phyloP scores from a whole-genome alignment of 2,329 filamentous ascomycete species.

The Colletotrichum sidae region DNA sequence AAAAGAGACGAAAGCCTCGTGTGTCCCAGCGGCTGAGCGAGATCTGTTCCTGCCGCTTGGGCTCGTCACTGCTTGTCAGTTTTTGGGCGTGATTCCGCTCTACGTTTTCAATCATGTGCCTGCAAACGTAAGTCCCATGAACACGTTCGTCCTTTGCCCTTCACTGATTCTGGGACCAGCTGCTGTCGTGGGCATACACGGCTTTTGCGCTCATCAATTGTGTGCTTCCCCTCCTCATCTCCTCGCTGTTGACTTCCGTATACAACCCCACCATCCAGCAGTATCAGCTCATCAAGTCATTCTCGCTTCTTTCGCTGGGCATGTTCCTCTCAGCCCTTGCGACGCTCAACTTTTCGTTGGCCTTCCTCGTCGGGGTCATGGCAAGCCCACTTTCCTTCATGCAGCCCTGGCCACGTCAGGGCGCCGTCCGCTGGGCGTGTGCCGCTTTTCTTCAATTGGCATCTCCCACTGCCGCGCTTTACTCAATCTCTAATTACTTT shows the following conservation, averaged over 20 bases:
- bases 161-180: conserved; percentile 9
- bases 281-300: conserved; percentile 84
- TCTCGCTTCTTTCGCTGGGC: conserved; percentile 91
- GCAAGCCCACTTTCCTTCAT: conserved; percentile 84
- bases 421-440: conserved; percentile 55
- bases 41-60: conserved; percentile 79
- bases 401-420: conserved; percentile 56
- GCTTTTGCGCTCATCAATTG: conserved; percentile 67
- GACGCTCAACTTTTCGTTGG: conserved; percentile 94
- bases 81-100: conserved; percentile 82
- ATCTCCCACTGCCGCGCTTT: conserved; percentile 70
- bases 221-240: conserved; percentile 67
- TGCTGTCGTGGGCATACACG: conserved; percentile 58
- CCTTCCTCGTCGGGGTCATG: conserved; percentile 85
- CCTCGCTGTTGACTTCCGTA: conserved; percentile 62
- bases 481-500: conserved; percentile 56
- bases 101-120: conserved; percentile 86
- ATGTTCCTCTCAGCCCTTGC: conserved; percentile 93
- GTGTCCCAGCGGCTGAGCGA: conserved; percentile 61
- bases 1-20: not conserved
- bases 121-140: conserved; percentile 64
- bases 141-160: not conserved
- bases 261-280: conserved; percentile 73
- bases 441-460: conserved; percentile 67
- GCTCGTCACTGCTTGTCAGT: conserved; percentile 78